Conservation (phyloP, 805 yeast genomes). For the Cyberlindnera mrakii region DNA sequence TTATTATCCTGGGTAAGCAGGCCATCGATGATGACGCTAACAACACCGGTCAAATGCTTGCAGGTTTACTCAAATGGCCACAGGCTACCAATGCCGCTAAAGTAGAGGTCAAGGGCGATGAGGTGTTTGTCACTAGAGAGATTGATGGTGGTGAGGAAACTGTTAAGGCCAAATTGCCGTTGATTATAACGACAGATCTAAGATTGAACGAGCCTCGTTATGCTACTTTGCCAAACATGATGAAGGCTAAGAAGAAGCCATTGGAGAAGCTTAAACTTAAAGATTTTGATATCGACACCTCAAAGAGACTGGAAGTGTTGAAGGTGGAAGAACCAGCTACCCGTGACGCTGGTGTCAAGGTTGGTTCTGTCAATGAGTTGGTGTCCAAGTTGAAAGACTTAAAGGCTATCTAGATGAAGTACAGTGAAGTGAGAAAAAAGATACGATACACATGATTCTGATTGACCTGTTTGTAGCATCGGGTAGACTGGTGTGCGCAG, state of each 20-base stretch:
- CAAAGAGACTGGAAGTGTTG: conserved; percentile 59
- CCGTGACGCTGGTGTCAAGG: conserved; percentile 78
- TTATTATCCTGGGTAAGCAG: conserved; percentile 91
- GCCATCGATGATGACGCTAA: conserved; percentile 93
- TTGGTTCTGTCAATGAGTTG: conserved; percentile 76
- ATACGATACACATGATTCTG: no score
- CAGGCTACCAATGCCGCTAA: conserved; percentile 94
- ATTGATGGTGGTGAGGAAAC: conserved; percentile 94
- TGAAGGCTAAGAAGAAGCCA: conserved; percentile 98
- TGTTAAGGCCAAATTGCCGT: conserved; percentile 69
- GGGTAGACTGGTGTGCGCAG: no score
- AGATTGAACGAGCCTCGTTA: conserved; percentile 93
- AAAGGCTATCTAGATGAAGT: conserved; percentile 17
- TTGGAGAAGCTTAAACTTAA: conserved; percentile 56
- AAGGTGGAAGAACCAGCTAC: conserved; percentile 81
- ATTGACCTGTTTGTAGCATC: no score
- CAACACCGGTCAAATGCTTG: conserved; percentile 95
- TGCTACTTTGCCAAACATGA: conserved; percentile 91
- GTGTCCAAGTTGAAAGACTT: conserved; percentile 67
- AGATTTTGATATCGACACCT: conserved; percentile 62
- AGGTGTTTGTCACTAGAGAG: conserved; percentile 76
- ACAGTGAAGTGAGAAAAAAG: no score
- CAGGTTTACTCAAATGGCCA: conserved; percentile 91
- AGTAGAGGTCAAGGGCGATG: conserved; percentile 55
- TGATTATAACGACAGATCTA: conserved; percentile 87